Conservation (phyloP, 1,284 basidiomycete genomes). For the Ceratobasidium sp. region DNA sequence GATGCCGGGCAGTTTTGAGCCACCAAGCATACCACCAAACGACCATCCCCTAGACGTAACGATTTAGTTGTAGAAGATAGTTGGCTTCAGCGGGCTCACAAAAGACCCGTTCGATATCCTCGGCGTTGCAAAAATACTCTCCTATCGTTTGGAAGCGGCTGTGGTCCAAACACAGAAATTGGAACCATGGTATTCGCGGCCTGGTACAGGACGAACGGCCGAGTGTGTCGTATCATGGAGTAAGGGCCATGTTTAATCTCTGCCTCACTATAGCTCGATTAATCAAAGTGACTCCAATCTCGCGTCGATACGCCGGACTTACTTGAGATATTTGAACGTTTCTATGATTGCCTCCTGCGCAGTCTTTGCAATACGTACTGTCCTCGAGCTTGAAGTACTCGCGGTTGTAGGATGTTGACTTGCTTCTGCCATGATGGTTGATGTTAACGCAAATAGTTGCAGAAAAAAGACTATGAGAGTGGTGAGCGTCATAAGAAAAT, state of each 20-base stretch:
- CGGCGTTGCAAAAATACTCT: slow-evolving; percentile 52
- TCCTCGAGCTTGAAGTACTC: slow-evolving; percentile 1
- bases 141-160: slow-evolving; percentile 46
- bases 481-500: not conserved
- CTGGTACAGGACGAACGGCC: slow-evolving; percentile 47
- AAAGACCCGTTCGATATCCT: slow-evolving; percentile 54
- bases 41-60: slow-evolving; percentile 51
- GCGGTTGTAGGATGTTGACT: slow-evolving; percentile 3
- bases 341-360: slow-evolving; percentile 35
- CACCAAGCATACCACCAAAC: slow-evolving; percentile 53
- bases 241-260: slow-evolving; percentile 29
- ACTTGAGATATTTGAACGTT: slow-evolving; percentile 36
- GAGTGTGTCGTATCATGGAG: slow-evolving; percentile 42
- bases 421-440: not conserved
- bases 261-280: slow-evolving; percentile 1
- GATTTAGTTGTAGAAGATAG: not conserved
- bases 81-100: slow-evolving; percentile 22
- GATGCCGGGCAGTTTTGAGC: slow-evolving; percentile 53
- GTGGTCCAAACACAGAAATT: slow-evolving; percentile 42
- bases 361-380: slow-evolving; percentile 21
- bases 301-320: not conserved
- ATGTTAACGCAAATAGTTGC: not conserved
- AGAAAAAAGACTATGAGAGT: not conserved
- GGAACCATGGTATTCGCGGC: slow-evolving; percentile 44
- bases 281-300: not conserved